A percentile compares a stretch with the other conserved stretches of the same genome.
These are phyloP conservation scores for Eudorina sp. DNA, from an alignment of 139 green algal genomes.

Conservation along the genomic window DNA sequence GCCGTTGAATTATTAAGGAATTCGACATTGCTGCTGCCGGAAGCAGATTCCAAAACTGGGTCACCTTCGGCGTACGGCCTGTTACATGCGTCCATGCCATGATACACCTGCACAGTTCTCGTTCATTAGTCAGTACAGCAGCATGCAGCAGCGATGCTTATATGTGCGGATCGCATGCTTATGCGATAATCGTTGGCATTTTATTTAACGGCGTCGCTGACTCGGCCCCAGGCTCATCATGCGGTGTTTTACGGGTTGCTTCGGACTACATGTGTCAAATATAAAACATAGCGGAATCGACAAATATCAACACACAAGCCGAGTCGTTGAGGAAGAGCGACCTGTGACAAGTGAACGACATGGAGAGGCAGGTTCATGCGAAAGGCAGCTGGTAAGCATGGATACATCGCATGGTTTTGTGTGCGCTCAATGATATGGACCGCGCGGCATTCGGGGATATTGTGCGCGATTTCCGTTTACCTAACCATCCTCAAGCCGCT, in stretches of 20 bases:
- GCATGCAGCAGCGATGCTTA: too few relatives aligned
- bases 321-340: not conserved
- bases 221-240: not conserved
- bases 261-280: not conserved
- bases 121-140: too few relatives aligned
- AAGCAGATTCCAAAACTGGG: too few relatives aligned
- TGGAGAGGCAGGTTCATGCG: not conserved
- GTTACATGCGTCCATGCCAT: too few relatives aligned
- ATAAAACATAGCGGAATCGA: not conserved
- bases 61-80: too few relatives aligned
- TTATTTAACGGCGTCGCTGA: not conserved
- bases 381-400: not conserved
- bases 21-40: too few relatives aligned
- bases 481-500: not conserved
- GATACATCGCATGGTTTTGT: not conserved
- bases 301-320: not conserved
- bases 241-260: slow-evolving; percentile 3
- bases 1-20: too few relatives aligned
- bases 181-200: too few relatives aligned
- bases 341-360: not conserved
- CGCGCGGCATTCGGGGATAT: not conserved
- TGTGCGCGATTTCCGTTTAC: not conserved
- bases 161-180: too few relatives aligned
- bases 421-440: not conserved
- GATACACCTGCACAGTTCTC: too few relatives aligned